Evolutionary conservation across 345 rosid genomes (phyloP).

Genomic region (Murraya paniculata): DNA sequence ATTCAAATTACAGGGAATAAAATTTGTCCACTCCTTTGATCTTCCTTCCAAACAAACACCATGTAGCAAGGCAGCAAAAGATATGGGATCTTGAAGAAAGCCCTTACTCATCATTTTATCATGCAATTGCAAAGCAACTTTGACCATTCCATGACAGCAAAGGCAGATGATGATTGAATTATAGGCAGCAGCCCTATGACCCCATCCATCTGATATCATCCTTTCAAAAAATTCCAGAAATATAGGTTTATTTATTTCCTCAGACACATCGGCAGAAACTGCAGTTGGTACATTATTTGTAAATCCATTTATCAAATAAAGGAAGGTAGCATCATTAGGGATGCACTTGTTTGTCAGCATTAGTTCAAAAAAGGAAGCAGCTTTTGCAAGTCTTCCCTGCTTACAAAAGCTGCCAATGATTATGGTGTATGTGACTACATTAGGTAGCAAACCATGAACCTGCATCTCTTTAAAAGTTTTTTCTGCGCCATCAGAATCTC

Average conservation of each 20-base stretch:
- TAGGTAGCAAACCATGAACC: conserved; percentile 58
- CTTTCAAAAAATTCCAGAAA: conserved; percentile 43
- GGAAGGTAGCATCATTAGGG: conserved; percentile 72
- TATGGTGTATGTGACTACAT: conserved; percentile 73
- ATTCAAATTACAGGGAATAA: conserved; percentile 36
- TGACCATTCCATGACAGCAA: conserved; percentile 62
- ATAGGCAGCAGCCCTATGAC: conserved; percentile 50
- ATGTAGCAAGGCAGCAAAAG: conserved; percentile 55
- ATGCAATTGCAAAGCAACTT: conserved; percentile 52
- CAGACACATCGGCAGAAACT: conserved; percentile 20
- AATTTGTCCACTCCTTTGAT: conserved; percentile 51
- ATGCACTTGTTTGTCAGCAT: conserved; percentile 63
- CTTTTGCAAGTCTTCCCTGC: conserved; percentile 57
- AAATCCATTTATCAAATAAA: conserved; percentile 69
- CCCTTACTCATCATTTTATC: conserved; percentile 57
- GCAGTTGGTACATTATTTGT: conserved; percentile 29
- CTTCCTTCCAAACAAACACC: conserved; percentile 62
- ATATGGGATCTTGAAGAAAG: conserved; percentile 55
- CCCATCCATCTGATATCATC: conserved; percentile 69
- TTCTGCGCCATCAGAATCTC: conserved; percentile 59
- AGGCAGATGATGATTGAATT: conserved; percentile 60
- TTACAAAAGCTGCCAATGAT: conserved; percentile 64
- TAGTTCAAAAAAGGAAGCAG: conserved; percentile 62
- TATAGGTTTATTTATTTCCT: conserved; percentile 35
- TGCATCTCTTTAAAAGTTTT: conserved; percentile 57